Evolutionary conservation across 2,329 filamentous ascomycete genomes (phyloP).

Genomic region (Ophiostoma sp.): DNA sequence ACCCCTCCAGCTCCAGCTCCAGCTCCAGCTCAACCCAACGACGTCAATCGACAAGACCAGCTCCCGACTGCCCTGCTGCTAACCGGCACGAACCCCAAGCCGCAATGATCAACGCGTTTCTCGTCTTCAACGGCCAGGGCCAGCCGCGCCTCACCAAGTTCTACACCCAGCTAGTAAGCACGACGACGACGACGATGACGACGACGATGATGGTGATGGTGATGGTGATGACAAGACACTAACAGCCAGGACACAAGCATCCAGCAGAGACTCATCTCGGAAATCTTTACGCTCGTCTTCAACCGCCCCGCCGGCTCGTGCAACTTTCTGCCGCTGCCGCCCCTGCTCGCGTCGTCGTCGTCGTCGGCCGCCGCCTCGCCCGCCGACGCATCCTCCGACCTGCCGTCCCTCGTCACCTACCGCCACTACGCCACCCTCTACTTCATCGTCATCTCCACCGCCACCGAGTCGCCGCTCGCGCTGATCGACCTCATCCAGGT

Average conservation of each 20-base stretch:
- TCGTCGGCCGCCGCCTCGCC: slow-evolving; percentile 57
- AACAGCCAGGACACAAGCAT: slow-evolving; percentile 79
- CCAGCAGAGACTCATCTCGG: slow-evolving; percentile 91
- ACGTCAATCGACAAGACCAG: background rate
- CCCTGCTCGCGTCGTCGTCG: slow-evolving; percentile 59
- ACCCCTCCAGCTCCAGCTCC: background rate
- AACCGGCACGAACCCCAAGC: background rate
- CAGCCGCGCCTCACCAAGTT: slow-evolving; percentile 97
- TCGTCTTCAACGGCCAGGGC: slow-evolving; percentile 98
- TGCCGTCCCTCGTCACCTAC: slow-evolving; percentile 93
- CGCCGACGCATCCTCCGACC: slow-evolving; percentile 65
- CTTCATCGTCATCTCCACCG: slow-evolving; percentile 96
- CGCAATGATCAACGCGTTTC: slow-evolving; percentile 93
- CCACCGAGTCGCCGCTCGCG: slow-evolving; percentile 90
- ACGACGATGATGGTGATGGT: background rate
- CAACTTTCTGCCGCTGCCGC: slow-evolving; percentile 85
- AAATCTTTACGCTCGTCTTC: slow-evolving; percentile 94
- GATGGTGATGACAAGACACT: background rate
- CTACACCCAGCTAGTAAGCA: slow-evolving; percentile 81
- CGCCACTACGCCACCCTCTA: slow-evolving; percentile 97
- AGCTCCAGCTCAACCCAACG: background rate
- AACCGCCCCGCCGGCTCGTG: slow-evolving; percentile 88
- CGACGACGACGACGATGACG: background rate
- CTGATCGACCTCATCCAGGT: slow-evolving; percentile 97
- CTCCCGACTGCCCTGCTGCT: background rate